A percentile compares a stretch with the other conserved stretches of the same genome.
Conservation (phyloP, 805 yeast species). For the Suhomyces prunicola region DNA sequence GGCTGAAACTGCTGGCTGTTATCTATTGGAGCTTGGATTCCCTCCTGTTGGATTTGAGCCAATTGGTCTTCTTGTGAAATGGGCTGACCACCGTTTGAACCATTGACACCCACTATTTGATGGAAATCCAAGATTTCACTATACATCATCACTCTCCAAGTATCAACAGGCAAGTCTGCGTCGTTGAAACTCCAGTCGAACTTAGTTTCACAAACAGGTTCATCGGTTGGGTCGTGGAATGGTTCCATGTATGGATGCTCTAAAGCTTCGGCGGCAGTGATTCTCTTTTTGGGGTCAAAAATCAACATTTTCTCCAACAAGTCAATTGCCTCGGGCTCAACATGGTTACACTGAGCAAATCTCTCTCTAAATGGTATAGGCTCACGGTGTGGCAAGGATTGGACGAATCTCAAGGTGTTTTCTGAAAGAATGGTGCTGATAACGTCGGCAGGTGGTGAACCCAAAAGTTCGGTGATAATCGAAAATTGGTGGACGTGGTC, state of each 20-base stretch:
- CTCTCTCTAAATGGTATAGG: constrained; percentile 85
- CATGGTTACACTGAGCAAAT: constrained; percentile 58
- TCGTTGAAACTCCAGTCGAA: constrained; percentile 99
- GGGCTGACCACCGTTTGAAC: constrained; percentile 9
- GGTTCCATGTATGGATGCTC: constrained; percentile 90
- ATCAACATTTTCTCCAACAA: constrained; percentile 85
- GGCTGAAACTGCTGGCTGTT: constrained; percentile 5
- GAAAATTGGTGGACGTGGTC: constrained; percentile 98
- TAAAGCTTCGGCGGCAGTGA: constrained; percentile 87
- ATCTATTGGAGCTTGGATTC: constrained; percentile 23
- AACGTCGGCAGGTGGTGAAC: constrained; percentile 95
- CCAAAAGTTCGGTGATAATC: constrained; percentile 91
- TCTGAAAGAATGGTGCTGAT: constrained; percentile 95
- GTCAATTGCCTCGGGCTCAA: constrained; percentile 85
- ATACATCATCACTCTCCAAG: constrained; percentile 99
- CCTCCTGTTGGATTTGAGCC: constrained; percentile 26
- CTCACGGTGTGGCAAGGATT: constrained; percentile 87
- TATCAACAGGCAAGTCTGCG: constrained; percentile 94
- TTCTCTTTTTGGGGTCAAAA: constrained; percentile 92
- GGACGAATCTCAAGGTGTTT: constrained; percentile 90
- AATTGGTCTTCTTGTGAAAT: constrained; percentile 15
- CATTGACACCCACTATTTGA: constrained; percentile 61
- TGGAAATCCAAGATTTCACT: constrained; percentile 95
- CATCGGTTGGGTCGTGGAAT: constrained; percentile 96
- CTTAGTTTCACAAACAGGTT: constrained; percentile 87